Conservation (phyloP, 306 rosid species). For the Vachellia pachyceras region DNA sequence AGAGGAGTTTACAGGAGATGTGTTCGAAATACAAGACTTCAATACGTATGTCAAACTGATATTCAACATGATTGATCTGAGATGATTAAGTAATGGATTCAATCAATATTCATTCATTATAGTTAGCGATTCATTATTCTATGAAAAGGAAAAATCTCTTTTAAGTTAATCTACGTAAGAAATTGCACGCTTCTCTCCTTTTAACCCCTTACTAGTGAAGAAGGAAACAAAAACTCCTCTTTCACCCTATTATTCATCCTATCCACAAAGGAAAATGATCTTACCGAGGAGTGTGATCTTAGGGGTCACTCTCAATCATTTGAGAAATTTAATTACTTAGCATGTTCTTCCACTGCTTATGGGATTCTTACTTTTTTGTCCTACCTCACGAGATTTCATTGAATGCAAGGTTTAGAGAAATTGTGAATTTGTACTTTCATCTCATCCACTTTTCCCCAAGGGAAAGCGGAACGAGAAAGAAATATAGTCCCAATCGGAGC, state of each 20-base stretch:
- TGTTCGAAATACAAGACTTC: too few species aligned
- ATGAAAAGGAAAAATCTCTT: neutral
- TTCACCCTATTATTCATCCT: neutral
- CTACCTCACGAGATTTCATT: too few species aligned
- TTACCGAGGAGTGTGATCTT: neutral
- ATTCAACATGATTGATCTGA: neutral
- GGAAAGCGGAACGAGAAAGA: conserved; percentile 24
- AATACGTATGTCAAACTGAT: neutral
- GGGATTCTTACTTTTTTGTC: neutral
- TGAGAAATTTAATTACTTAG: neutral
- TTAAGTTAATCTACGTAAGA: neutral
- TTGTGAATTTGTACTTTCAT: neutral
- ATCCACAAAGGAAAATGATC: too few species aligned
- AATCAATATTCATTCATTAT: neutral
- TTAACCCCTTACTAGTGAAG: neutral
- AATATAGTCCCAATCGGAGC: neutral
- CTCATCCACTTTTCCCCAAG: neutral
- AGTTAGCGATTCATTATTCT: conserved; percentile 25
- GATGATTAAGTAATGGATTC: conserved; percentile 11
- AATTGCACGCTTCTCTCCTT: neutral
- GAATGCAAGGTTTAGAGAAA: neutral
- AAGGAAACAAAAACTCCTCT: neutral
- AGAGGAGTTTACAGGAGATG: too few species aligned
- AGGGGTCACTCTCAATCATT: neutral
- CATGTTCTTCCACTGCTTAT: neutral